Base-by-base conservation (phyloP, 345 rosid species). In the Eutrema heterophyllum region DNA sequence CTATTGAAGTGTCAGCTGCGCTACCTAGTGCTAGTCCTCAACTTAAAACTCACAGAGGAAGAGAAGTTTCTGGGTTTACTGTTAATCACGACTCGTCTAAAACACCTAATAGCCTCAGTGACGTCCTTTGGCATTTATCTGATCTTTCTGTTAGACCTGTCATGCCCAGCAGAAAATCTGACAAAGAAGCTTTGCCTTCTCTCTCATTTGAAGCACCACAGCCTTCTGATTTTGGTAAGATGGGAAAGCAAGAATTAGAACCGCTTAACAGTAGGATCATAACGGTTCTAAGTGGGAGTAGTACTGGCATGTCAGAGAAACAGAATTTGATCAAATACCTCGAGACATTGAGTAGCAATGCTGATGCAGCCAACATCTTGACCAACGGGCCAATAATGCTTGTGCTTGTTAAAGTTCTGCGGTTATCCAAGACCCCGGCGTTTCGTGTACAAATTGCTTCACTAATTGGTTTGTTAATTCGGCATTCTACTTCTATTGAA, bases 131-230 rank as follows among this genome's bases (percentile, higher is more conserved):
- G 99, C 99, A 95, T 83, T 82, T 88, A 67, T 89, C 98, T 58
- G 99, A 95, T 81, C 96, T 92, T 68, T 85, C 98, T 15, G 96
- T 95, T 61, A 87, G 99, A 76, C 99, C 99, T 5, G 99, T 95
- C 65, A 88, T 95, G 97, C 99, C 99, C 48, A 87, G 89, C 80
- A 88, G 87, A 77, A 95, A 92, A 86, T 86, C 91, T 70, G 94
- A 90, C 71, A 95, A 87, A 86, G 92, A 84, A 58, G 74, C 60
- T 56, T 71, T 82, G 68, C 96, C 91, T 62, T 85, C 96, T 43
- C 91, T 92, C 64, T 87, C 96, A 36, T 92, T 95, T 60, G 96
- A 90, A 81, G 84, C 84, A 11, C 70, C 82, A 69, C 91, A 84
- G 64, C 83, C 89, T 44, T 74, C 98, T 74, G 96, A 92, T 70